Evolutionary conservation across 2,329 filamentous ascomycete genomes (phyloP), one percentile per base, ranked within the genome.

Genomic region (Fusarium nurragi): DNA sequence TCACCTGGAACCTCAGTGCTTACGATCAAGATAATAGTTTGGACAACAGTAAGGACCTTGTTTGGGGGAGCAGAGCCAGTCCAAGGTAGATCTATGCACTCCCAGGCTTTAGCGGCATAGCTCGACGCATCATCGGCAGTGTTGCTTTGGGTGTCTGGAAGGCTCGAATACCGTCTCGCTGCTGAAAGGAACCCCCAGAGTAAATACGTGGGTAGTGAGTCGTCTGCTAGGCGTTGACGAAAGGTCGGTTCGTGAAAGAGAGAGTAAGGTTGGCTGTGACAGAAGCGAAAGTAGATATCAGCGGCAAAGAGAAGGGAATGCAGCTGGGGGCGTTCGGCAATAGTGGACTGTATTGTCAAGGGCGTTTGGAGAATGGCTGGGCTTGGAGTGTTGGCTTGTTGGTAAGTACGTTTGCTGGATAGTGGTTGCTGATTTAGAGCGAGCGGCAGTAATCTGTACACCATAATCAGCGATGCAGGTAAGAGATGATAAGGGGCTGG

Each of bases 1-100:
- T 40, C 11, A 60, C 56, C 56, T 6, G 56, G 56, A 11, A 54
- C 46, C 25, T 60, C 56, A 1, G 56, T 60, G 26, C 46, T 60
- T n/a, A 60, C 56, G n/a, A 60, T 60, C 16, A 60, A 22, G 5
- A 60, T 54, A 3, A 60, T 60, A 3, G 56, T 54, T 11, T 60
- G 56, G 9, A 60, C 18, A 3, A 60, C 46, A 6, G 14, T 19
- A 5, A 60, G 21, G 3, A 60, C 18, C n/a, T 41, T 54, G 7
- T 60, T 38, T 1, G 39, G n/a, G 0, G 54, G 6, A 2, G 40
- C 46, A 2, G 48, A 45, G 12, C 54, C 56, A n/a, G 28, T 44
- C 56, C 56, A 60, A 12, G 56, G 56, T 12, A 60, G 56, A 10
- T 60, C 44, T 6, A 60, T 60, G 2, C 22, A 53, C 3, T 60